Evolutionary conservation across 2,329 filamentous ascomycete species (phyloP).

Genomic region (Curvularia hawaiiensis): DNA sequence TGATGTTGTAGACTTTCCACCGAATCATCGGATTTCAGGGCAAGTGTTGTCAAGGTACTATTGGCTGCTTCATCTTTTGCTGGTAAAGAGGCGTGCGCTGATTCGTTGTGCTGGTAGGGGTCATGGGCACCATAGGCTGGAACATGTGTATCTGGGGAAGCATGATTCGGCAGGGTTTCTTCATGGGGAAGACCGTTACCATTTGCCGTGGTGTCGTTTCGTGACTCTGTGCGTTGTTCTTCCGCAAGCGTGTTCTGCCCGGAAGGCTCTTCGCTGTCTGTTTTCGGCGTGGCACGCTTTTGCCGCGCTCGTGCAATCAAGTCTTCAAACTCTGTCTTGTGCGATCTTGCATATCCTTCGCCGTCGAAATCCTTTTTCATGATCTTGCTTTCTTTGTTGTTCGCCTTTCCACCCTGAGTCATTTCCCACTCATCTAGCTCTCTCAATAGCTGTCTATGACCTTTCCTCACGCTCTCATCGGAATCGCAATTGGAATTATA

Average conservation of each 20-base stretch:
- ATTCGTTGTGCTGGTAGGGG: slow-evolving; percentile 33
- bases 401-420: slow-evolving; percentile 69
- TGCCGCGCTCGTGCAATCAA: slow-evolving; percentile 77
- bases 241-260: slow-evolving; percentile 16
- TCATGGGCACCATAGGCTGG: slow-evolving; percentile 7
- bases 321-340: slow-evolving; percentile 76
- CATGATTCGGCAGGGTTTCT: slow-evolving; percentile 4
- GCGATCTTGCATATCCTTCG: slow-evolving; percentile 72
- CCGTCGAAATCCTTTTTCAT: slow-evolving; percentile 91
- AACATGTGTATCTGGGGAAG: slow-evolving; percentile 1
- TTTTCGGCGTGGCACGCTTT: slow-evolving; percentile 52
- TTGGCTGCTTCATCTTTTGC: slow-evolving; percentile 31
- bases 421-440: slow-evolving; percentile 89
- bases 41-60: slow-evolving; percentile 11
- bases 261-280: slow-evolving; percentile 19
- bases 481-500: slow-evolving; percentile 98
- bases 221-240: slow-evolving; percentile 1
- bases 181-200: slow-evolving; percentile 5
- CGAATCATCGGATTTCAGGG: slow-evolving; percentile 13
- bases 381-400: slow-evolving; percentile 54
- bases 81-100: slow-evolving; percentile 28
- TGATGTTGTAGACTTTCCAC: slow-evolving; percentile 27
- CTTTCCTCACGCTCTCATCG: slow-evolving; percentile 63
- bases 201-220: neutral
- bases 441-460: slow-evolving; percentile 71